Evolutionary conservation across 129 eudicot species (phyloP), one percentile per base, ranked within the genome.

Genomic region (Daucus carota): DNA sequence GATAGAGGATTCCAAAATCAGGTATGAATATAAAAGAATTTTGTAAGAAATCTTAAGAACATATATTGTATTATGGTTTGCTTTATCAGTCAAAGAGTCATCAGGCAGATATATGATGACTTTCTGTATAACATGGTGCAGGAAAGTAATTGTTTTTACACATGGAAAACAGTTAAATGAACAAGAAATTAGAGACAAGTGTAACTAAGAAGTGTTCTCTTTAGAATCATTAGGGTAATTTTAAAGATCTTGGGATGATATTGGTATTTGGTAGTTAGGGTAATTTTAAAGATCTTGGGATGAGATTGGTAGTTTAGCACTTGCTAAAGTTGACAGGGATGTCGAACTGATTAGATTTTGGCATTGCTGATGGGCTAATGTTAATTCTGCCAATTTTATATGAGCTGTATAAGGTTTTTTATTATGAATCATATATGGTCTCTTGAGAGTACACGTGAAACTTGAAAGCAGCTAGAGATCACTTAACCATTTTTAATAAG

Each of bases 1-100:
- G 85, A 78, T 18, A 52, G 82, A 73, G 75, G 79, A 48, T 74
- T 82, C 29, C 82, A 74, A 18, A 67, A 62, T 76, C 79, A 82
- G 85, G 85, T 82, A 77, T 70, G 12, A 14, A 8, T 22, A 15
- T 31, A 15, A 47, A 12, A 10, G 28, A 24, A 26, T 40, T 6
- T 38, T 45, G n/a, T 45, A 32, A 31, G 18, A 29, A 29, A 28
- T 62, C 32, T 36, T 46, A 46, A 24, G 9, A 8, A 3, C 8
- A 7, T 10, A 11, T 9, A 26, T 26, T 59, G 17, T 62, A 8
- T 9, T 62, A 62, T 14, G 5, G 0, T 28, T 28, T 62, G 15
- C 68, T 62, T 4, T 62, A 62, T 60, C 26, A 60, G 10, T 26
- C 36, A 9, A 12, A 28, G 14, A 57, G 15, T 60, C 29, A 11